A percentile compares a stretch with the other conserved stretches of the same genome.
phyloP scores from a whole-genome alignment of 2,329 filamentous ascomycete species.

The Lasiodiplodia gonubiensis region DNA sequence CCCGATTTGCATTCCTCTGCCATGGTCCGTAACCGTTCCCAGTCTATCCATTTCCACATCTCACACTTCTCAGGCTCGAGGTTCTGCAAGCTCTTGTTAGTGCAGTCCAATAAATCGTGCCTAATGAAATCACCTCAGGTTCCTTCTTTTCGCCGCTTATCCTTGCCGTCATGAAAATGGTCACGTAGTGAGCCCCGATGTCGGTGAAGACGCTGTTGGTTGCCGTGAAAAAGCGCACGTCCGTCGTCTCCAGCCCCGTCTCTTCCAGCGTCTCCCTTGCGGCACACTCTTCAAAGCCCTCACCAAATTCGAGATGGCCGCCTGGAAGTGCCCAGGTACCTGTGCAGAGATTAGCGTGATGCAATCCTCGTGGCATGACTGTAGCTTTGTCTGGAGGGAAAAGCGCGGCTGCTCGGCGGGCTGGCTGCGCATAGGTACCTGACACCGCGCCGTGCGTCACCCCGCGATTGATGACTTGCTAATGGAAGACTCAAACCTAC shows the following conservation, averaged over 20 bases:
- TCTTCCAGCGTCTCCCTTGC: constrained; percentile 70
- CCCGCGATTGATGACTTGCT: no score
- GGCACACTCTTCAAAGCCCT: constrained; percentile 64
- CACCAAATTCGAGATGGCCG: constrained; percentile 72
- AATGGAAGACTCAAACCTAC: neutral
- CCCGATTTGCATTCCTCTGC: constrained; percentile 41
- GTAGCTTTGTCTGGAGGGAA: neutral
- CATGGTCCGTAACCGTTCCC: constrained; percentile 53
- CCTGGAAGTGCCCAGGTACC: constrained; percentile 70
- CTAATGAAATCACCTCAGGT: constrained; percentile 56
- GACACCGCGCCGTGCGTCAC: no score
- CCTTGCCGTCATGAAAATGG: constrained; percentile 67
- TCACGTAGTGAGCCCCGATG: constrained; percentile 74
- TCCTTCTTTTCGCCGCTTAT: constrained; percentile 55
- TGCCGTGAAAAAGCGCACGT: constrained; percentile 61
- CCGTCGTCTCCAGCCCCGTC: constrained; percentile 30
- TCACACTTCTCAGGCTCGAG: constrained; percentile 61
- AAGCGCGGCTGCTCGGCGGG: no score
- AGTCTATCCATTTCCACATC: constrained; percentile 60
- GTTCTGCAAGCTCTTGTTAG: constrained; percentile 29
- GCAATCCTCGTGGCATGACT: neutral
- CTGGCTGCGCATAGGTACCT: no score
- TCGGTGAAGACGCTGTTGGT: constrained; percentile 70
- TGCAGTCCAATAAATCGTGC: constrained; percentile 9
- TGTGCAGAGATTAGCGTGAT: neutral